Percentiles rank a stretch among this genome's conserved stretches.
These are phyloP conservation scores for Coniferiporia sulphurascens DNA, from an alignment of 1,284 basidiomycete species.

Conservation along the genomic window DNA sequence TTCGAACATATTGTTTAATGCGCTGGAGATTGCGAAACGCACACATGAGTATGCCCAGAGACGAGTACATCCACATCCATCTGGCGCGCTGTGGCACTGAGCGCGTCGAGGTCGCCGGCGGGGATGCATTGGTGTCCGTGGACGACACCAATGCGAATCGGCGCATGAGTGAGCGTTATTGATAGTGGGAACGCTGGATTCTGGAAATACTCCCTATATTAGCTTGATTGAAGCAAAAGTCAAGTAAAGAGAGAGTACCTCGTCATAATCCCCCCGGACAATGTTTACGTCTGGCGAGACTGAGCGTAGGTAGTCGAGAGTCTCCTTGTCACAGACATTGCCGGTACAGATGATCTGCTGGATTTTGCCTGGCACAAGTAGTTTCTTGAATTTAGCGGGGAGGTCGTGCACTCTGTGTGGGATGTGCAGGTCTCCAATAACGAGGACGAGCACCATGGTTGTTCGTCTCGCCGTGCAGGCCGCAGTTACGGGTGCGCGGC, in stretches of 20 bases:
- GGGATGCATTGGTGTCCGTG: slow-evolving; percentile 96
- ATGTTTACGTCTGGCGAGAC: slow-evolving; percentile 93
- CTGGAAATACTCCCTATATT: slow-evolving; percentile 34
- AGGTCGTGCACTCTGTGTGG: slow-evolving; percentile 87
- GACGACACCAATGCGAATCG: slow-evolving; percentile 90
- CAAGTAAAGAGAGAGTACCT: slow-evolving; percentile 45
- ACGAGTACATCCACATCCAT: slow-evolving; percentile 97
- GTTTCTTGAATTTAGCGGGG: slow-evolving; percentile 95
- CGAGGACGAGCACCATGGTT: slow-evolving; percentile 79
- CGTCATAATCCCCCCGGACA: slow-evolving; percentile 94
- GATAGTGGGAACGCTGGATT: slow-evolving; percentile 77
- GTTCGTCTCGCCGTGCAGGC: neutral
- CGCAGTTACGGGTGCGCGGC: neutral
- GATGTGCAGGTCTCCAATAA: slow-evolving; percentile 94
- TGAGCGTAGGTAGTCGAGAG: slow-evolving; percentile 95
- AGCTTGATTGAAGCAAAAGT: neutral
- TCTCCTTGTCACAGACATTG: slow-evolving; percentile 96
- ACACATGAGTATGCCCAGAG: slow-evolving; percentile 94
- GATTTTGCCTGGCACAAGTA: slow-evolving; percentile 95
- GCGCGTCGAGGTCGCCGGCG: slow-evolving; percentile 84
- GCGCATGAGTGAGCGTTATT: slow-evolving; percentile 76
- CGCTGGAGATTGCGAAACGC: slow-evolving; percentile 25
- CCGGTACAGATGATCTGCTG: slow-evolving; percentile 98
- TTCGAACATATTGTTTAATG: no score
- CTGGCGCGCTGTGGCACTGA: slow-evolving; percentile 84